Evolutionary conservation across 108 stramenopile genomes (phyloP), one percentile per base, ranked within the genome.

Genomic region (Skeletonema tropicum): DNA sequence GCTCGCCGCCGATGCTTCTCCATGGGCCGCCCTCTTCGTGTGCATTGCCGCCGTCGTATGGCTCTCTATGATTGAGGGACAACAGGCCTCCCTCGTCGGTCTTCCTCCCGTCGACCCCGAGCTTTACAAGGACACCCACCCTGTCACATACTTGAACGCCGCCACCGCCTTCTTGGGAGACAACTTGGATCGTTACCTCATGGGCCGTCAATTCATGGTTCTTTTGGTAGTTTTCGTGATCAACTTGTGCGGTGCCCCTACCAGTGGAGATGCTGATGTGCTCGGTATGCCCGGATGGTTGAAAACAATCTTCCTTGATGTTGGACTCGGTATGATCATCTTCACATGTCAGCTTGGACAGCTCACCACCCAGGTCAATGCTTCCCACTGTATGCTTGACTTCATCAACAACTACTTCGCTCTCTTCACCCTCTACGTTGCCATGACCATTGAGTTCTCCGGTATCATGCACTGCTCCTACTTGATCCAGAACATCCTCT

Each of bases 151-250:
- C 84, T 78, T 86, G 66, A 76, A 75, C 67, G 79, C 82, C 48
- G 71, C 66, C 41, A 65, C 84, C 66, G 77, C 75, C 66, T 85
- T 90, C 86, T 89, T 83, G 82, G 94, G 94, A 57, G 91, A 94
- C 85, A 92, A 92, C 88, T 72, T 94, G 23, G 90, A 94, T 55
- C 87, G 93, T 26, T 94, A 89, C 82, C 71, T 94, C 8, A 76
- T 94, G 82, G 91, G 94, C 52, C 88, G 94, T 89, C 94, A 94
- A 77, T 92, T 94, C 85, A 89, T 94, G 88, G 94, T 94, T 36
- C 77, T 92, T 48, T 62, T 90, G 63, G 77, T 89, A 29, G 88
- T 89, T 64, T 94, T 94, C 66, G 70, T 80, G 52, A 84, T 92
- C 76, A 88, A 86, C 85, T 57, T 84, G 38, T 89, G 77, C 68